Evolutionary conservation across 805 yeast species (phyloP).

Genomic region (Saccharomycopsis sp.): DNA sequence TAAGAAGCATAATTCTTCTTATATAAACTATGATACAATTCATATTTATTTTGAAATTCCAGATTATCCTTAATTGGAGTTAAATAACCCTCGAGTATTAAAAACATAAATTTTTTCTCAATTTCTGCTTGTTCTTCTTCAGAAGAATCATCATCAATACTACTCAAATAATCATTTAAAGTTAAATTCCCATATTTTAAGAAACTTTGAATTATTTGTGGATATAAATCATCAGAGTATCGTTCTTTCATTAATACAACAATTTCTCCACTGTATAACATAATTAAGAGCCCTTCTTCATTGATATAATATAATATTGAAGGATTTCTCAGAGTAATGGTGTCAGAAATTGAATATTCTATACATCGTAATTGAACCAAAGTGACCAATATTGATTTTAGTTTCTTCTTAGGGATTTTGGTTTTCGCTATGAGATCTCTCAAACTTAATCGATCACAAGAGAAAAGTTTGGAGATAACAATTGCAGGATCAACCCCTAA

Average conservation of each 20-base stretch:
- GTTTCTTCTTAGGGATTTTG: constrained; percentile 29
- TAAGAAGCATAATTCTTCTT: constrained; percentile 33
- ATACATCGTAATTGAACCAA: constrained; percentile 76
- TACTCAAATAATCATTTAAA: constrained; percentile 40
- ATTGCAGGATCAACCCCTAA: constrained; percentile 15
- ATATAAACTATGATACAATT: constrained; percentile 31
- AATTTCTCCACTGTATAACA: constrained; percentile 75
- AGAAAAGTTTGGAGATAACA: constrained; percentile 15
- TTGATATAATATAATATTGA: constrained; percentile 47
- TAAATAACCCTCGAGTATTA: constrained; percentile 46
- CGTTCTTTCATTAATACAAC: constrained; percentile 43
- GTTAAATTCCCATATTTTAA: constrained; percentile 63
- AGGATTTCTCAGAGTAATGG: constrained; percentile 23
- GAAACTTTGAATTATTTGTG: constrained; percentile 62
- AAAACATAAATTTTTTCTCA: constrained; percentile 34
- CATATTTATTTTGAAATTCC: constrained; percentile 29
- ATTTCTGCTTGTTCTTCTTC: constrained; percentile 24
- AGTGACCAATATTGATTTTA: constrained; percentile 64
- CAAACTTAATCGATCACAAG: constrained; percentile 13
- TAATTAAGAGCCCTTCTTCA: constrained; percentile 53
- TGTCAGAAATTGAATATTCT: constrained; percentile 49
- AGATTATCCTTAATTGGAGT: constrained; percentile 34
- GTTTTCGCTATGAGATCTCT: constrained; percentile 9
- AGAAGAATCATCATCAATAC: constrained; percentile 24
- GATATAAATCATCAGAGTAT: constrained; percentile 34